phyloP scores from a whole-genome alignment of 2,329 filamentous ascomycete species.

The Plenodomus lindquistii region DNA sequence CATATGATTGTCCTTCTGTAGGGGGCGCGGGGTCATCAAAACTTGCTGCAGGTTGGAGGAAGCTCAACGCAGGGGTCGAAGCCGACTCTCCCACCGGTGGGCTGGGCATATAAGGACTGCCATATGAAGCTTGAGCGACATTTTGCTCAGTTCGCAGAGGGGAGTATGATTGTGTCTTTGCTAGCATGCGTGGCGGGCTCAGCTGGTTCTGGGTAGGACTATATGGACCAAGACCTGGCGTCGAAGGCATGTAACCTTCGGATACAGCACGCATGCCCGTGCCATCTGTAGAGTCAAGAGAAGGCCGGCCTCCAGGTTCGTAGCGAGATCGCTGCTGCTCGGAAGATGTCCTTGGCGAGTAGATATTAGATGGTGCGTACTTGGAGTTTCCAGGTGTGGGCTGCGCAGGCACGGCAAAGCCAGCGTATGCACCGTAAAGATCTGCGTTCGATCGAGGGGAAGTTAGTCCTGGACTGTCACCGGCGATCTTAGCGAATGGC shows the following conservation, averaged over 20 bases:
- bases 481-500: slow-evolving; percentile 80
- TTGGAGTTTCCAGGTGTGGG: slow-evolving; percentile 39
- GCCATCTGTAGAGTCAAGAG: slow-evolving; percentile 43
- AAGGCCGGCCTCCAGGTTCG: slow-evolving; percentile 48
- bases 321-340: slow-evolving; percentile 56
- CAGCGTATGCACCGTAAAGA: slow-evolving; percentile 70
- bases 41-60: slow-evolving; percentile 30
- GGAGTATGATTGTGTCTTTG: slow-evolving; percentile 38
- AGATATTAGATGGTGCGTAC: slow-evolving; percentile 45
- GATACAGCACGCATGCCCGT: slow-evolving; percentile 32
- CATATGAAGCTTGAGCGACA: slow-evolving; percentile 28
- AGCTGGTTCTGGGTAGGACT: slow-evolving; percentile 36
- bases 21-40: slow-evolving; percentile 23
- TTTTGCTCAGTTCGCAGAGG: slow-evolving; percentile 35
- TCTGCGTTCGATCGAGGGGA: slow-evolving; percentile 72
- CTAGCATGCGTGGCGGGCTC: slow-evolving; percentile 31
- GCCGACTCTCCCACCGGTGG: slow-evolving; percentile 24
- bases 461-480: slow-evolving; percentile 58
- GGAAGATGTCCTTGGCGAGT: slow-evolving; percentile 55
- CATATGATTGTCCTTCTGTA: slow-evolving; percentile 13
- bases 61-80: slow-evolving; percentile 28
- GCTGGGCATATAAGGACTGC: slow-evolving; percentile 36
- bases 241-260: slow-evolving; percentile 34
- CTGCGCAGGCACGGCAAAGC: slow-evolving; percentile 47
- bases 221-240: slow-evolving; percentile 31